Base-by-base conservation (phyloP, 208 protist genomes). In the Trypanosoma boissoni region DNA sequence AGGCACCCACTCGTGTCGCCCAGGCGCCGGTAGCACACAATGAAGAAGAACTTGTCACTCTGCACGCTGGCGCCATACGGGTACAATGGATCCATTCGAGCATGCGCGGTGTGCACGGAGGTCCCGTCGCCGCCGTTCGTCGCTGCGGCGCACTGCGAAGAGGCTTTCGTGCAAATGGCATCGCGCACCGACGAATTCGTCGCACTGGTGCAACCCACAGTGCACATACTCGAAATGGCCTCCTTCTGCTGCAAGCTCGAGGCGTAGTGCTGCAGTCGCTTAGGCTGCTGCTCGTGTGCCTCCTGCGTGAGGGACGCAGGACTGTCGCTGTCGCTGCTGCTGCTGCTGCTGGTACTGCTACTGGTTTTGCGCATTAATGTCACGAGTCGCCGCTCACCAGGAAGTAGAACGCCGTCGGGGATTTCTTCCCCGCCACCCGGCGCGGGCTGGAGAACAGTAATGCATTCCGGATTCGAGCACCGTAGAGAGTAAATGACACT, bases 401-500 rank as follows among this genome's bases (percentile, higher is more conserved):
- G 81, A 7, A 78, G 63, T 21, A 84, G 58, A 20, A 84, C 55
- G 49, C 69, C 64, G 56, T 88, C 77, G 1, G 72, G 66, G 27
- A 88, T 31, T 21, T 68, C 68, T 18, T 77, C 66, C 1, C 48
- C 56, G 42, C 74, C 44, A 7, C 75, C 32, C 24, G 45, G n/a
- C 3, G 41, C 49, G 18, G 31, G 32, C 3, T 59, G 60, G 27
- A 58, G 66, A 44, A 68, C 72, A 54, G 72, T 69, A 66, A 91
- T 80, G 42, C 76, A 60, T 2, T 76, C 61, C 27, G 78, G 79
- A 44, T 91, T 79, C 3, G 83, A 87, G 29, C 64, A 59, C 29
- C 83, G 83, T 4, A 91, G 77, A 6, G 83, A 83, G 34, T 80
- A 76, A 41, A 91, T 85, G 46, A 87, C 43, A 0, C 76, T 72